Percentiles rank a stretch among this genome's conserved stretches.
These are phyloP conservation scores for Beauveria scarabaeidicola DNA, from an alignment of 2,329 filamentous ascomycete species.

Conservation along the genomic window DNA sequence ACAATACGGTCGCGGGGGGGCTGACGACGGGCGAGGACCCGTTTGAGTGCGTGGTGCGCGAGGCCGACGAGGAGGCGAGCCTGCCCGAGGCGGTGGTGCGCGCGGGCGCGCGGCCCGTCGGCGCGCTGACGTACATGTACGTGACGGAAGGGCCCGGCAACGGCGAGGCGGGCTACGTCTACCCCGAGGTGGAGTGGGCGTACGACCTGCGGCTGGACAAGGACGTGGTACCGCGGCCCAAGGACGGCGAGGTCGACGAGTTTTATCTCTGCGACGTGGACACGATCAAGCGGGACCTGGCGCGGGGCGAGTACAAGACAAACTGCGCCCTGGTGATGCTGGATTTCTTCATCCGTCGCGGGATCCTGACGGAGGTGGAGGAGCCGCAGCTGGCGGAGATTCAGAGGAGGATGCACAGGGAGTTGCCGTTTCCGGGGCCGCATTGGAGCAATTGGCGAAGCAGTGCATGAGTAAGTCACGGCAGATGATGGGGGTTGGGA, in stretches of 20 bases:
- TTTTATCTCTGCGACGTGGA: conserved; percentile 72
- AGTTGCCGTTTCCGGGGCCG: conserved; percentile 70
- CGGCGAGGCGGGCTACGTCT: conserved; percentile 72
- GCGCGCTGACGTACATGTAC: conserved; percentile 78
- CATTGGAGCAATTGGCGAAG: conserved; percentile 33
- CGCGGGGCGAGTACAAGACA: conserved; percentile 74
- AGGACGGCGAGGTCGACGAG: conserved; percentile 81
- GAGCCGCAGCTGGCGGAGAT: conserved; percentile 75
- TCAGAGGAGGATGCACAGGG: conserved; percentile 63
- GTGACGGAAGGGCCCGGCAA: conserved; percentile 67
- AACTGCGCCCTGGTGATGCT: conserved; percentile 80
- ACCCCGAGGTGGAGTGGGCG: conserved; percentile 85
- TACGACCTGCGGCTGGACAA: conserved; percentile 76
- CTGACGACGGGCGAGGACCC: conserved; percentile 73
- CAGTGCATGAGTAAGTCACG: conserved; percentile 1
- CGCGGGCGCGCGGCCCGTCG: conserved; percentile 46
- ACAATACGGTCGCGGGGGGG: conserved; percentile 81
- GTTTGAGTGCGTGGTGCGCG: conserved; percentile 74
- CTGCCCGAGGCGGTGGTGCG: conserved; percentile 64
- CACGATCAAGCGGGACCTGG: conserved; percentile 64
- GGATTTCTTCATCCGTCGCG: conserved; percentile 84
- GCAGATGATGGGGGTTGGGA: neutral
- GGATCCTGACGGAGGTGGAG: conserved; percentile 68
- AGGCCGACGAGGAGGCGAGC: conserved; percentile 83
- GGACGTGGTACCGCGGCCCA: conserved; percentile 62